Percentiles rank a stretch among this genome's conserved stretches.
Evolutionary conservation across 2,329 filamentous ascomycete genomes (phyloP).

Genomic region (Calonectria ilicicola): DNA sequence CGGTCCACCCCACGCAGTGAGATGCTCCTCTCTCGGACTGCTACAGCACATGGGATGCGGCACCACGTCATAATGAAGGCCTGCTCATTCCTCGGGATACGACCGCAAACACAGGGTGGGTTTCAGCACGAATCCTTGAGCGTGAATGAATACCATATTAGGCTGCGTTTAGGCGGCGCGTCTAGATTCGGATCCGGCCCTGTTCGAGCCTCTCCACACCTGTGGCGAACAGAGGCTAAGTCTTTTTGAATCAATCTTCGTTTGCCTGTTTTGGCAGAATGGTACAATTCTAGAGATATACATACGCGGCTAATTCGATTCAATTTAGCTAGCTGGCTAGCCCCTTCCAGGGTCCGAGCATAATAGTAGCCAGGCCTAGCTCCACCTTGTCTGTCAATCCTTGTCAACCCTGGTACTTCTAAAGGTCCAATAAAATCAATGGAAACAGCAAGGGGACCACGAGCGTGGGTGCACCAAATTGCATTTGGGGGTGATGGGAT

Average conservation of each 20-base stretch:
- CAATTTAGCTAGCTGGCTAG: slow-evolving; percentile 17
- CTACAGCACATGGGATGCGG: slow-evolving; percentile 9
- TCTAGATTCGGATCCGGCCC: neutral
- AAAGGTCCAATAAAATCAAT: slow-evolving; percentile 19
- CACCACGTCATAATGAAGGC: neutral
- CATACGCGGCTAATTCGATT: neutral
- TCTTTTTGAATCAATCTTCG: neutral
- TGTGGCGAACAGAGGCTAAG: too few species aligned
- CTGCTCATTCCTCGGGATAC: neutral
- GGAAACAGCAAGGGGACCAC: neutral
- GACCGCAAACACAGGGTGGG: neutral
- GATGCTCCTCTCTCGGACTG: neutral
- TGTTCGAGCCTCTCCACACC: too few species aligned
- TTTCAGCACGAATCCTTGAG: neutral
- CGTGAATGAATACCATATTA: neutral
- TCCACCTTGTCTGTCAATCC: too few species aligned
- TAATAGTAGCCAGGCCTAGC: neutral
- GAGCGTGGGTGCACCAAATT: neutral
- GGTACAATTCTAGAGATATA: neutral
- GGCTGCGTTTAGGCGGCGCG: neutral
- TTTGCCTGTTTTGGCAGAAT: neutral
- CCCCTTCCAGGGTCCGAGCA: slow-evolving; percentile 21
- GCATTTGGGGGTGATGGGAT: neutral
- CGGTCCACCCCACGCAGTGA: slow-evolving; percentile 1
- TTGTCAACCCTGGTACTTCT: slow-evolving; percentile 5